Percentiles rank a stretch among this genome's conserved stretches.
These are phyloP conservation scores for Galerina sulciceps DNA, from an alignment of 768 basidiomycete genomes.

Conservation along the genomic window DNA sequence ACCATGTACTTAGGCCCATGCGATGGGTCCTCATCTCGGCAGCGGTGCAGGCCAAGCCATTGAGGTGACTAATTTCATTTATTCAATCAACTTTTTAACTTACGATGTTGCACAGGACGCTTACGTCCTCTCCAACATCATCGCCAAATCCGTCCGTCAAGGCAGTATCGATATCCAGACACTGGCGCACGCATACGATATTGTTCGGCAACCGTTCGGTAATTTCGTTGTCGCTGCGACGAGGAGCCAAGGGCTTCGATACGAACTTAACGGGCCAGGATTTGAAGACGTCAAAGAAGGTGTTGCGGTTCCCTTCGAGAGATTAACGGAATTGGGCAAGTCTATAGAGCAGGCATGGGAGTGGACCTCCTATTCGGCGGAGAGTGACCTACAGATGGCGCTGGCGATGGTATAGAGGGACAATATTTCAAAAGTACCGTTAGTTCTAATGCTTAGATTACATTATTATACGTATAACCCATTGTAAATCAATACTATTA, in stretches of 20 bases:
- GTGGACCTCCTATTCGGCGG: constrained; percentile 8
- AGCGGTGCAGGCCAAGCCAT: constrained; percentile 53
- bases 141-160: constrained; percentile 25
- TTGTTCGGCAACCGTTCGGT: constrained; percentile 16
- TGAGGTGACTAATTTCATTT: constrained; percentile 35
- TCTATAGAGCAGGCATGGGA: constrained; percentile 1
- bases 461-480: too few species aligned
- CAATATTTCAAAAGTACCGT: too few species aligned
- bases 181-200: constrained; percentile 28
- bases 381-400: constrained; percentile 13
- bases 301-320: background rate
- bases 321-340: background rate
- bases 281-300: constrained; percentile 13
- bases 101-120: constrained; percentile 38
- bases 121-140: constrained; percentile 47
- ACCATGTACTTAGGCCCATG: constrained; percentile 39
- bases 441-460: too few species aligned
- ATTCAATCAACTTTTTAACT: background rate
- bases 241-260: constrained; percentile 2
- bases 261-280: constrained; percentile 8
- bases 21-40: constrained; percentile 49
- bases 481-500: too few species aligned
- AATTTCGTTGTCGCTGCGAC: constrained; percentile 10
- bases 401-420: constrained; percentile 7
- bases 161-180: constrained; percentile 3